phyloP scores from a whole-genome alignment of 495 filamentous ascomycete species.

The Aspergillus diversus region DNA sequence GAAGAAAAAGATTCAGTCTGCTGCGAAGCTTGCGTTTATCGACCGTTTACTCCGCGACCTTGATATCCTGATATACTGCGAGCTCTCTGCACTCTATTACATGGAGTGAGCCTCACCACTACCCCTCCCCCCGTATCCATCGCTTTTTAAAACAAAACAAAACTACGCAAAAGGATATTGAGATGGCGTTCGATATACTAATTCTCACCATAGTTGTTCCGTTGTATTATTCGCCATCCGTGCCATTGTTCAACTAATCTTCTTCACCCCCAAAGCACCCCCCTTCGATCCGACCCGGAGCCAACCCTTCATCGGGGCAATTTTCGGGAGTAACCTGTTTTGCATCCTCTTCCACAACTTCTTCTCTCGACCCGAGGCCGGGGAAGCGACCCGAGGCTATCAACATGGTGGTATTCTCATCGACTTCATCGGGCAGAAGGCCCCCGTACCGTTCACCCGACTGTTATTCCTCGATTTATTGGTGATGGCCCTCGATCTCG shows the following conservation, averaged over 20 bases:
- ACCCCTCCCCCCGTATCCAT: constrained; percentile 9
- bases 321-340: constrained; percentile 70
- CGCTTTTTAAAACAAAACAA: not conserved
- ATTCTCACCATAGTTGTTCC: constrained; percentile 63
- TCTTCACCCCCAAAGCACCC: constrained; percentile 78
- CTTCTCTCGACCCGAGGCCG: constrained; percentile 63
- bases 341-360: constrained; percentile 75
- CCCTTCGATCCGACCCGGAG: constrained; percentile 64
- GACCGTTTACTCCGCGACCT: constrained; percentile 71
- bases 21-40: constrained; percentile 60
- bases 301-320: constrained; percentile 68
- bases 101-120: constrained; percentile 70
- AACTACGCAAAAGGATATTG: not conserved
- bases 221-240: constrained; percentile 72
- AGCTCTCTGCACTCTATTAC: constrained; percentile 84
- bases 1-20: constrained; percentile 40
- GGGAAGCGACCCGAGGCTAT: constrained; percentile 78
- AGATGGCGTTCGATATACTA: not conserved
- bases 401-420: constrained; percentile 83
- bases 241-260: constrained; percentile 69
- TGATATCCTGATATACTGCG: constrained; percentile 79
- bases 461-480: constrained; percentile 67
- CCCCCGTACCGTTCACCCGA: constrained; percentile 66
- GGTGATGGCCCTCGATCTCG: constrained; percentile 67
- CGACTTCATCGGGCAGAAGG: constrained; percentile 85